A percentile compares a stretch with the other conserved stretches of the same genome.
phyloP scores from a whole-genome alignment of 2,329 filamentous ascomycete species.

The Botrytis byssoidea region DNA sequence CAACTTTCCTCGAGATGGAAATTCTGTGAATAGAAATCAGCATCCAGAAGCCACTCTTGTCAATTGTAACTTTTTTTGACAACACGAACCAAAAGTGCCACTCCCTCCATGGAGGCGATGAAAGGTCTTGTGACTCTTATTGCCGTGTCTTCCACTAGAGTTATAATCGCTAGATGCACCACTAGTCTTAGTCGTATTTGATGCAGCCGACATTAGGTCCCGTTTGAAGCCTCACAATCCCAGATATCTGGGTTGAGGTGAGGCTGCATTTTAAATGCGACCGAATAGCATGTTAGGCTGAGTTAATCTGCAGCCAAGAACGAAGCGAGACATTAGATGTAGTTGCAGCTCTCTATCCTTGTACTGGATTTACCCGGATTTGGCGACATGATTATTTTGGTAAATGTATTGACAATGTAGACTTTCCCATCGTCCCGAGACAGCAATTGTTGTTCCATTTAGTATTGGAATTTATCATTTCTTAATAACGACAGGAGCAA shows the following conservation, averaged over 20 bases:
- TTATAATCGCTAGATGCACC: background rate
- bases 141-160: background rate
- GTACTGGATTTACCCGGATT: too few relatives aligned
- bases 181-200: background rate
- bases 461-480: background rate
- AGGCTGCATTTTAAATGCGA: background rate
- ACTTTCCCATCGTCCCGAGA: background rate
- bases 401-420: background rate
- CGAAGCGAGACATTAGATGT: background rate
- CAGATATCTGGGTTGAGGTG: background rate
- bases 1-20: background rate
- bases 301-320: slow-evolving; percentile 6
- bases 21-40: background rate
- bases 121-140: background rate
- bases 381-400: background rate
- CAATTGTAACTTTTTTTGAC: background rate
- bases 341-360: background rate
- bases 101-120: background rate
- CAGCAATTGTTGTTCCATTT: background rate
- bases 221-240: slow-evolving; percentile 1
- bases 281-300: background rate
- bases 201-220: background rate
- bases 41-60: background rate
- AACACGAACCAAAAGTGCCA: background rate
- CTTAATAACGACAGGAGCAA: too few relatives aligned